These are phyloP conservation scores for Dichotomocladium elegans DNA, from an alignment of 371 early-diverging fungal species.

Conservation along the genomic window DNA sequence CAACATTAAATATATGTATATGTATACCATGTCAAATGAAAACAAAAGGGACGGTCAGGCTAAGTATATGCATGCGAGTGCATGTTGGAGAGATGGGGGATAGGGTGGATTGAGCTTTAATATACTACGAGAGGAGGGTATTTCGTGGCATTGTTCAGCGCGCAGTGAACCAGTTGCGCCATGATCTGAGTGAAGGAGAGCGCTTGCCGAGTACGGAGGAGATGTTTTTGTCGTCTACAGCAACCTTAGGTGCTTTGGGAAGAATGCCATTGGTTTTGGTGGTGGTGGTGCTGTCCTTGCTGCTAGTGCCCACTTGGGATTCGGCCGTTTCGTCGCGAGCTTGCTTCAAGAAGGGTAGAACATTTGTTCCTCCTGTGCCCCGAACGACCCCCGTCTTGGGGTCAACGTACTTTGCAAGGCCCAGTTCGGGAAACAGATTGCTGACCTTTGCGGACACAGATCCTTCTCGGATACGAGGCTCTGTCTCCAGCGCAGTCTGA, in stretches of 20 bases:
- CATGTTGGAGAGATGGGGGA: neutral
- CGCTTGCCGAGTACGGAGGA: neutral
- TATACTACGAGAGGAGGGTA: neutral
- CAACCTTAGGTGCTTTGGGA: neutral
- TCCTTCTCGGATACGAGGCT: constrained; percentile 28
- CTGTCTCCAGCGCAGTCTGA: constrained; percentile 46
- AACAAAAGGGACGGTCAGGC: neutral
- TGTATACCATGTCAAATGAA: neutral
- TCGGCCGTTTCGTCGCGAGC: constrained; percentile 60
- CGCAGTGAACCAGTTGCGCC: constrained; percentile 9
- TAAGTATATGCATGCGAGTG: neutral
- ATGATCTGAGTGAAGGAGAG: constrained; percentile 7
- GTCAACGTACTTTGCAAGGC: constrained; percentile 56
- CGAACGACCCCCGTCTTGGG: constrained; percentile 60
- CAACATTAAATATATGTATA: too few relatives aligned
- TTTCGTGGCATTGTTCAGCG: neutral
- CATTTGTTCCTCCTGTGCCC: constrained; percentile 96
- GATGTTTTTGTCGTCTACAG: neutral
- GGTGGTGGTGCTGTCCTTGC: neutral
- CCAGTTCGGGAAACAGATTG: constrained; percentile 39
- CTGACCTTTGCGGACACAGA: constrained; percentile 30
- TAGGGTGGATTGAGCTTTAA: neutral
- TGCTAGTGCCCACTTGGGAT: constrained; percentile 16
- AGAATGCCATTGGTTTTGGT: neutral
- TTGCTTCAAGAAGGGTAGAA: constrained; percentile 82